These are phyloP conservation scores for Arthrobotrys entomopaga DNA, from an alignment of 2,329 filamentous ascomycete species.

Conservation along the genomic window DNA sequence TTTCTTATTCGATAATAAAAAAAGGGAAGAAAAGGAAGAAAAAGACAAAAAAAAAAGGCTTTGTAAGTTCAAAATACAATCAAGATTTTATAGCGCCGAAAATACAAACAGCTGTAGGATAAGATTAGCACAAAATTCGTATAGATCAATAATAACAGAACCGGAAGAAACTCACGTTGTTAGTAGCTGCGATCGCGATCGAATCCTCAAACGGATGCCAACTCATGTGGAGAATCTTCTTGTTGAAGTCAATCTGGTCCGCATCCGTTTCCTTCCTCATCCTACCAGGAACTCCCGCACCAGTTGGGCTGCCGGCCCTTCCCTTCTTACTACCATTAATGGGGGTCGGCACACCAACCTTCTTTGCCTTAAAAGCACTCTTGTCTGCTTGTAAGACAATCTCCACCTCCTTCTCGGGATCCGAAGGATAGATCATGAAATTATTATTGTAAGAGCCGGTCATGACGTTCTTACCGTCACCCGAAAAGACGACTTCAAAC, in stretches of 20 bases:
- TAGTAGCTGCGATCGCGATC: slow-evolving; percentile 98
- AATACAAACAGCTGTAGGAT: slow-evolving; percentile 76
- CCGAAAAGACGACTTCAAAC: slow-evolving; percentile 98
- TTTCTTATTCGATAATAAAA: slow-evolving; percentile 26
- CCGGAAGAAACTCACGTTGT: slow-evolving; percentile 79
- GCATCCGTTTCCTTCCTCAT: slow-evolving; percentile 99
- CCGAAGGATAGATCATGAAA: slow-evolving; percentile 99
- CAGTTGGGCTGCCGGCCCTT: slow-evolving; percentile 85
- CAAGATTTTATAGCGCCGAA: slow-evolving; percentile 72
- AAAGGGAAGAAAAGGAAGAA: slow-evolving; percentile 18
- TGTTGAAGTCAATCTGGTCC: slow-evolving; percentile 99
- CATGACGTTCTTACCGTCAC: slow-evolving; percentile 99
- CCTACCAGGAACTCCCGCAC: slow-evolving; percentile 81
- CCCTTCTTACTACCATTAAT: slow-evolving; percentile 96
- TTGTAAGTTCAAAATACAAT: slow-evolving; percentile 34
- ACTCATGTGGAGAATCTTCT: slow-evolving; percentile 99
- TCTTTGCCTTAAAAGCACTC: slow-evolving; percentile 99
- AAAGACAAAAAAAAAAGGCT: slow-evolving; percentile 3
- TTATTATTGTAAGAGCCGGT: slow-evolving; percentile 99
- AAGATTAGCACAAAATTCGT: slow-evolving; percentile 14
- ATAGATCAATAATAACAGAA: not conserved
- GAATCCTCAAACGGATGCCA: slow-evolving; percentile 99
- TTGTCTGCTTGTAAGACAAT: slow-evolving; percentile 98
- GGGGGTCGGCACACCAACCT: slow-evolving; percentile 95
- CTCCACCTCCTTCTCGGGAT: slow-evolving; percentile 94